Percentiles rank a stretch among this genome's conserved stretches.
Evolutionary conservation across 768 basidiomycete species (phyloP).

Genomic region (Lentinula edodes): DNA sequence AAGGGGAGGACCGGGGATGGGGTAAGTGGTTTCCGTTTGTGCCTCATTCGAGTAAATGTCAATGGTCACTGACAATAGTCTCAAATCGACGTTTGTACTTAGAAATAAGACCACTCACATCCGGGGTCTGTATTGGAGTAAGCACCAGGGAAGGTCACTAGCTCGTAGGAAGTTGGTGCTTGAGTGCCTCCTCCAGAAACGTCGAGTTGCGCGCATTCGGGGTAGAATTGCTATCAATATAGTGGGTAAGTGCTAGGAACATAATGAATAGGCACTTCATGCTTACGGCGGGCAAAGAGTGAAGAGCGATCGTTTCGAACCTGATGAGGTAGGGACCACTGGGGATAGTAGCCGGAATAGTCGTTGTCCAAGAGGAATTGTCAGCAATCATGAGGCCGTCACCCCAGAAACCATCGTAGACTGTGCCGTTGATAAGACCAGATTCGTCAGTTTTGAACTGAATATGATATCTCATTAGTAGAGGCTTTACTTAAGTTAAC

Average conservation of each 20-base stretch:
- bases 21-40: conserved; percentile 33
- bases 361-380: conserved; percentile 42
- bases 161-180: conserved; percentile 35
- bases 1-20: conserved; percentile 37
- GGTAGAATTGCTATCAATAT: conserved; percentile 59
- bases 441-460: conserved; percentile 45
- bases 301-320: conserved; percentile 46
- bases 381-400: conserved; percentile 38
- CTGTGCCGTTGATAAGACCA: conserved; percentile 37
- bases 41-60: conserved; percentile 33
- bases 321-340: conserved; percentile 42
- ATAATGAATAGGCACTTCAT: too few relatives aligned
- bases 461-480: not conserved
- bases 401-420: conserved; percentile 34
- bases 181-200: conserved; percentile 36
- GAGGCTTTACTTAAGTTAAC: not conserved
- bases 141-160: conserved; percentile 42
- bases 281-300: conserved; percentile 45
- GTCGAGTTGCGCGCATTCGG: conserved; percentile 45
- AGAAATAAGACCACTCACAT: conserved; percentile 19
- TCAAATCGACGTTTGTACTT: too few relatives aligned
- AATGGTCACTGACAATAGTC: conserved; percentile 12
- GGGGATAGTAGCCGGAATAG: conserved; percentile 38
- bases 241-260: too few relatives aligned
- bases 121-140: conserved; percentile 40